Evolutionary conservation across 1,284 basidiomycete species (phyloP).

Genomic region (Tilletia setariae): DNA sequence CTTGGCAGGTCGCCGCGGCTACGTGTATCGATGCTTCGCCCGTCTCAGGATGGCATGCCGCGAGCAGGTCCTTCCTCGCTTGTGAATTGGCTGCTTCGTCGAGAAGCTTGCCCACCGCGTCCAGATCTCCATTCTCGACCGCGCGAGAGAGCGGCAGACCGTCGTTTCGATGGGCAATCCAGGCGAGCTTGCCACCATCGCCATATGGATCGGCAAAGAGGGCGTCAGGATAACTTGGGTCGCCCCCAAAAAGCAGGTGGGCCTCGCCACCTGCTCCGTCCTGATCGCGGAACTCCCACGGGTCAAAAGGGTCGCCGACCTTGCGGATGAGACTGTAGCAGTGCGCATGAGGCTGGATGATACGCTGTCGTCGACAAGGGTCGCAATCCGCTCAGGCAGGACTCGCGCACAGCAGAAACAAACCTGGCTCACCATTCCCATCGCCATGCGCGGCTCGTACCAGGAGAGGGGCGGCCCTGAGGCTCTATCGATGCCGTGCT

Average conservation of each 20-base stretch:
- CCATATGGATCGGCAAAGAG: constrained; percentile 2
- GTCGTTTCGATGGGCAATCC: not conserved
- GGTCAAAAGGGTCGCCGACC: constrained; percentile 1
- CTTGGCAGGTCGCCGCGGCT: not conserved
- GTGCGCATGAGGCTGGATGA: constrained; percentile 10
- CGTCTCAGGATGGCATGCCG: not conserved
- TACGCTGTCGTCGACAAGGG: not conserved
- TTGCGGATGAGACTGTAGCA: constrained; percentile 2
- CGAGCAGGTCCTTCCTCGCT: not conserved
- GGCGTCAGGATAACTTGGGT: not conserved
- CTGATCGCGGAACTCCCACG: not conserved
- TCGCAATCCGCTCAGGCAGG: not conserved
- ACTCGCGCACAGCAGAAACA: not conserved
- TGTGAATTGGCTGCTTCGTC: not conserved
- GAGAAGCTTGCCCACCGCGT: not conserved
- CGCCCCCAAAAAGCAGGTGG: not conserved
- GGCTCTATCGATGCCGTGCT: not conserved
- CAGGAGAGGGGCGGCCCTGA: not conserved
- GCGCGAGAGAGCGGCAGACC: not conserved
- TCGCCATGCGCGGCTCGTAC: not conserved
- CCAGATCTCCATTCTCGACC: not conserved
- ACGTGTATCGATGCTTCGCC: constrained; percentile 6
- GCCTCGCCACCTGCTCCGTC: not conserved
- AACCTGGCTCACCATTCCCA: not conserved
- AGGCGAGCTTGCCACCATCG: not conserved